Evolutionary conservation across 1,284 basidiomycete genomes (phyloP).

Genomic region (Trichosporon sp.): DNA sequence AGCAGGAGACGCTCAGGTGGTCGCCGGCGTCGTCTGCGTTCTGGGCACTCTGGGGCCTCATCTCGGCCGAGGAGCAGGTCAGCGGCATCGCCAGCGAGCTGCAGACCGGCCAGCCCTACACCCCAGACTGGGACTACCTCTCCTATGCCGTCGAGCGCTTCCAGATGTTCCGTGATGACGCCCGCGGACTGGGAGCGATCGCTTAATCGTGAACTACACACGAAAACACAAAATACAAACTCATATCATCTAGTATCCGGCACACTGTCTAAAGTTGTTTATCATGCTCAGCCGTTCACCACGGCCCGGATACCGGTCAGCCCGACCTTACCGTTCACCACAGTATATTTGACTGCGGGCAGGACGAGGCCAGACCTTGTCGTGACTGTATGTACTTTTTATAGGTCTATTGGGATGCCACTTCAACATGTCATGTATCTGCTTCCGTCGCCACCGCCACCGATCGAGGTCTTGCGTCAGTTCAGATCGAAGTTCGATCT

Average conservation of each 20-base stretch:
- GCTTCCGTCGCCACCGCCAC: slow-evolving; percentile 11
- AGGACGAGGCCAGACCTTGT: not conserved
- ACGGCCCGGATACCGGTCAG: slow-evolving; percentile 5
- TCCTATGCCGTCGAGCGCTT: slow-evolving; percentile 47
- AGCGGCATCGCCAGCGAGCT: slow-evolving; percentile 53
- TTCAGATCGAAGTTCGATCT: not conserved
- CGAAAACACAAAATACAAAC: not conserved
- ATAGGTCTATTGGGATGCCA: slow-evolving; percentile 4
- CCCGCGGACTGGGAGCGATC: slow-evolving; percentile 35
- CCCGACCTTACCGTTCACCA: slow-evolving; percentile 1
- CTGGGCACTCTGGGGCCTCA: slow-evolving; percentile 89
- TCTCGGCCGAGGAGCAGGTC: slow-evolving; percentile 79
- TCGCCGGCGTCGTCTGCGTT: slow-evolving; percentile 78
- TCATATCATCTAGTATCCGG: not conserved
- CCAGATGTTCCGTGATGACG: slow-evolving; percentile 48
- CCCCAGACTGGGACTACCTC: slow-evolving; percentile 48
- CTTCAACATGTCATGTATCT: slow-evolving; percentile 2
- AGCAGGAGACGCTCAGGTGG: slow-evolving; percentile 75
- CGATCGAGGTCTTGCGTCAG: not conserved
- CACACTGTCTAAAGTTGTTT: not conserved
- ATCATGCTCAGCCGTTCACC: slow-evolving; percentile 3
- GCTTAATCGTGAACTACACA: not conserved
- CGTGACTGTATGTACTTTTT: slow-evolving; percentile 6
- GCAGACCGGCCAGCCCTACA: slow-evolving; percentile 18
- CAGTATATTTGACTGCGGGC: not conserved